Conservation (phyloP, 176 grass and related monocot species). For the Luzula sylvatica region DNA sequence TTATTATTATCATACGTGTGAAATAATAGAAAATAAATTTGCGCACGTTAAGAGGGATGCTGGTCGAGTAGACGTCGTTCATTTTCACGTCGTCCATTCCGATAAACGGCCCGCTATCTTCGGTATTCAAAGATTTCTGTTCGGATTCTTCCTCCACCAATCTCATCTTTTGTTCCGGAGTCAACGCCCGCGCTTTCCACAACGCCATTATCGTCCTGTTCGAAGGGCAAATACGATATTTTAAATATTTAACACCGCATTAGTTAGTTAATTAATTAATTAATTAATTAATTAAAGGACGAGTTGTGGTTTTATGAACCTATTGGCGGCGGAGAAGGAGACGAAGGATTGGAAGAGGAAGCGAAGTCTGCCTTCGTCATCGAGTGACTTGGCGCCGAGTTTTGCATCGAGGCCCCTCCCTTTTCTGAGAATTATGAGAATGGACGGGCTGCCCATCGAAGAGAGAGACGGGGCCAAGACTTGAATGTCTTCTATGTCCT, state of each 20-base stretch:
- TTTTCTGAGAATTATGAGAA: constrained; percentile 68
- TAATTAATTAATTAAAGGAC: too few relatives aligned
- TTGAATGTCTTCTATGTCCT: constrained; percentile 92
- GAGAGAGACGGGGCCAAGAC: constrained; percentile 49
- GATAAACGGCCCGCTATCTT: constrained; percentile 74
- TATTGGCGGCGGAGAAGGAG: constrained; percentile 61
- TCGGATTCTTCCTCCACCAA: constrained; percentile 89
- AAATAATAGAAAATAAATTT: constrained; percentile 27
- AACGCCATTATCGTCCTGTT: constrained; percentile 85
- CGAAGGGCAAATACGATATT: too few relatives aligned
- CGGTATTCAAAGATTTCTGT: constrained; percentile 32
- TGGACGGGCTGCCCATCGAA: constrained; percentile 75
- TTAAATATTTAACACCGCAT: too few relatives aligned
- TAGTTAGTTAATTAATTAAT: too few relatives aligned
- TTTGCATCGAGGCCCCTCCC: constrained; percentile 78
- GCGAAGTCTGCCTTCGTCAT: constrained; percentile 60
- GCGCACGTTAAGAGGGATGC: constrained; percentile 68
- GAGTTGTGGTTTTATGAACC: too few relatives aligned
- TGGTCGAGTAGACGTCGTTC: constrained; percentile 52
- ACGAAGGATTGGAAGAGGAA: constrained; percentile 97
- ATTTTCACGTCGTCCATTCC: constrained; percentile 74
- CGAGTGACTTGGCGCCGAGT: constrained; percentile 71
- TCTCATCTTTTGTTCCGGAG: constrained; percentile 76
- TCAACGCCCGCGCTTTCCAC: constrained; percentile 77
- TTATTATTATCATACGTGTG: background rate